A percentile compares a stretch with the other conserved stretches of the same genome.
phyloP scores from a whole-genome alignment of 805 yeast species.

The Kurtzmaniella fragi region DNA sequence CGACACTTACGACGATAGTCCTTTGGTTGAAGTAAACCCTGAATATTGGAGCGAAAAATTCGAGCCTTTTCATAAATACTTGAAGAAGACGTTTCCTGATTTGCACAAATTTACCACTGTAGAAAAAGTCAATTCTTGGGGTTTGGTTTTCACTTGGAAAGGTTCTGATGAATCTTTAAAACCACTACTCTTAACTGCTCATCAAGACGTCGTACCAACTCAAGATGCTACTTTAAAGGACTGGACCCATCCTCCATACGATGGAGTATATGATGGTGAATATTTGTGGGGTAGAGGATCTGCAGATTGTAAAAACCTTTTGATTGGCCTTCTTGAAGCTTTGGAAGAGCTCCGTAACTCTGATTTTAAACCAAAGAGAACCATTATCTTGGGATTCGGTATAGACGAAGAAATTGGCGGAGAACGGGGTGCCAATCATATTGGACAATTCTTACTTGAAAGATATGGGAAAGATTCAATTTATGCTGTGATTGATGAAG shows the following conservation, averaged over 20 bases:
- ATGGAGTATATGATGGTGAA: slow-evolving; percentile 33
- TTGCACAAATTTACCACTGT: slow-evolving; percentile 9
- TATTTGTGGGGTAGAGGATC: slow-evolving; percentile 37
- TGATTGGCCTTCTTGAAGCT: slow-evolving; percentile 17
- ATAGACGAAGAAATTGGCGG: slow-evolving; percentile 16
- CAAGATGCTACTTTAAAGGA: slow-evolving; percentile 14
- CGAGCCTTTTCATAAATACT: slow-evolving; percentile 12
- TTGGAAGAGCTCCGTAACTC: slow-evolving; percentile 8
- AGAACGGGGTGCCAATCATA: slow-evolving; percentile 13
- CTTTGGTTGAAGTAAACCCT: slow-evolving; percentile 10
- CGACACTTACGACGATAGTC: slow-evolving; percentile 11
- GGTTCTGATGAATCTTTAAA: slow-evolving; percentile 11
- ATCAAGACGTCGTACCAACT: slow-evolving; percentile 21
- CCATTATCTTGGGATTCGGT: slow-evolving; percentile 12
- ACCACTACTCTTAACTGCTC: slow-evolving; percentile 19
- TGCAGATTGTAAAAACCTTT: slow-evolving; percentile 24
- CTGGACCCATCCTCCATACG: slow-evolving; percentile 36
- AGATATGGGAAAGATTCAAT: slow-evolving; percentile 10
- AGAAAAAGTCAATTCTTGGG: slow-evolving; percentile 13
- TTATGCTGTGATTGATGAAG: slow-evolving; percentile 14
- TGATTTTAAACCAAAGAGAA: slow-evolving; percentile 11
- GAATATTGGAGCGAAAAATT: slow-evolving; percentile 13
- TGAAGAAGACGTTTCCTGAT: slow-evolving; percentile 13
- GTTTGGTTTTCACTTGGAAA: slow-evolving; percentile 17
- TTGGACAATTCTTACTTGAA: slow-evolving; percentile 6